Evolutionary conservation across 164 flowering plant genomes (phyloP), one percentile per base, ranked within the genome.

Genomic region (Vitis rupestris): DNA sequence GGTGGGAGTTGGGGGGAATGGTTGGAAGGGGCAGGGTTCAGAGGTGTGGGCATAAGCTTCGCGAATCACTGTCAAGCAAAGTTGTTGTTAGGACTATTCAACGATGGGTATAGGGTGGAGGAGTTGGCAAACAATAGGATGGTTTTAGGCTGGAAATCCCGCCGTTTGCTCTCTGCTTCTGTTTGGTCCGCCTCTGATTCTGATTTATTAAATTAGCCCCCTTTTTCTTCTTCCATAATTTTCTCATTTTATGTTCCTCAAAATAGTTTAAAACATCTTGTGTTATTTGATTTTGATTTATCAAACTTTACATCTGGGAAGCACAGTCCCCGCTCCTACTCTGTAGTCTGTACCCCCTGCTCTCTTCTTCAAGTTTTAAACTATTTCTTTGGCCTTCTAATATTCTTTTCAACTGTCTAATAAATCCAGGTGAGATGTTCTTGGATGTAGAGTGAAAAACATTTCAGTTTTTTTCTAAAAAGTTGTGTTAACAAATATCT

Each of bases 31-130:
- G 65, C 55, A 1, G 94, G 94, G 51, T 85, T 79, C 51, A 16
- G 30, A 17, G 80, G 88, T 0, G 74, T 70, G 19, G 62, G 70
- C 8, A 67, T 91, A 44, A 91, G 91, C 72, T 89, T 75, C 65
- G 86, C 90, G 31, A 91, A 85, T 78, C 91, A 85, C 63, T 89
- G 94, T 54, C 97, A 91, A 72, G 92, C 97, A 3, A 91, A 85
- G 76, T 73, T 91, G 13, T 68, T 91, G 68, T 69, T 89, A 64
- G 92, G 94, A 3, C 72, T 91, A 8, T 89, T 85, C 65, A 83
- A 84, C 52, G 94, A 91, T 65, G 97, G 97, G 2, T 89, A 88
- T 17, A 76, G 85, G 56, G 89, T 87, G 65, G 97, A 89, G 73
- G 88, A 86, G 72, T 12, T 81, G 65, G 81, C 59, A 0, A 57